These are phyloP conservation scores for Penicillium sp. DNA, from an alignment of 2,329 filamentous ascomycete genomes.

Conservation along the genomic window DNA sequence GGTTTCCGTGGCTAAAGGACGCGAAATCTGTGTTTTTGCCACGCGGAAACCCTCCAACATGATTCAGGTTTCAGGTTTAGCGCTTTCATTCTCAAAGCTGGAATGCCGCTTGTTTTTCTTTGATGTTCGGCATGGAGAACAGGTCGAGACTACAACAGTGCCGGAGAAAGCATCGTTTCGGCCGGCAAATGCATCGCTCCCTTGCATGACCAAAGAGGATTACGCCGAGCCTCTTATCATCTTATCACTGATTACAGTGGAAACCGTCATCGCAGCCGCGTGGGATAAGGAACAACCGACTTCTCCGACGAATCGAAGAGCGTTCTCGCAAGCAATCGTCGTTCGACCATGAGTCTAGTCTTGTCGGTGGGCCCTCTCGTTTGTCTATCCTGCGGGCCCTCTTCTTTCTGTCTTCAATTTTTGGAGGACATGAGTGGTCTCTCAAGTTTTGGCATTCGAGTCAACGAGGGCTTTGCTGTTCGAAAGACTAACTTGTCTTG, in stretches of 20 bases:
- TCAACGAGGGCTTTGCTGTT: neutral
- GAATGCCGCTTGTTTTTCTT: neutral
- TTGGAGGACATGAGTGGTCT: slow-evolving; percentile 6
- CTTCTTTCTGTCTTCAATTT: slow-evolving; percentile 10
- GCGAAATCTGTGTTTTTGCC: slow-evolving; percentile 12
- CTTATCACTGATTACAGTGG: slow-evolving; percentile 14
- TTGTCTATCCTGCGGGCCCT: slow-evolving; percentile 25
- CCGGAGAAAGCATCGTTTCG: neutral
- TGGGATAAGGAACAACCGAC: slow-evolving; percentile 15
- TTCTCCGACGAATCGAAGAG: slow-evolving; percentile 1
- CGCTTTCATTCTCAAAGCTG: neutral
- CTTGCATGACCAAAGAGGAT: slow-evolving; percentile 12
- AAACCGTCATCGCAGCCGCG: slow-evolving; percentile 14
- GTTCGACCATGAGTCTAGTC: slow-evolving; percentile 22
- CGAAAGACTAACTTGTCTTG: slow-evolving; percentile 11
- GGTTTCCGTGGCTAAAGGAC: neutral
- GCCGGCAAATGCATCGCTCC: neutral
- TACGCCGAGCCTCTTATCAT: slow-evolving; percentile 16
- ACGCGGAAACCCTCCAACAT: slow-evolving; percentile 16
- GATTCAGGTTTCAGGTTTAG: slow-evolving; percentile 3
- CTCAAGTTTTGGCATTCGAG: slow-evolving; percentile 1
- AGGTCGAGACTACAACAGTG: neutral
- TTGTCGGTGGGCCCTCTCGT: slow-evolving; percentile 22
- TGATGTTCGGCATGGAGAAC: neutral
- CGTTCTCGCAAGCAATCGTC: slow-evolving; percentile 5